Evolutionary conservation across 257 asterid species (phyloP), one percentile per base, ranked within the genome.

Genomic region (Schizonepeta tenuifolia): DNA sequence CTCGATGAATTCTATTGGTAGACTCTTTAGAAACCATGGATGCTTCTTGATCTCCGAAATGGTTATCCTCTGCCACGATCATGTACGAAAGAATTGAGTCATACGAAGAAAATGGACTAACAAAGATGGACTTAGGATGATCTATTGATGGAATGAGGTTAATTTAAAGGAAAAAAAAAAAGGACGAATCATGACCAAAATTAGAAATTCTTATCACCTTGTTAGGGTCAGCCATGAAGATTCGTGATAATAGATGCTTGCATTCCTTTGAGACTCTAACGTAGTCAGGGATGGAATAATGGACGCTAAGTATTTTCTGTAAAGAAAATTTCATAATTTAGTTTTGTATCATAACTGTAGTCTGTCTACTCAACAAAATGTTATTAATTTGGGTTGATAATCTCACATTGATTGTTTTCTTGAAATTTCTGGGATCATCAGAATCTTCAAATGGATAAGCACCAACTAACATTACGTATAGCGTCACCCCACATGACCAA

Each of bases 401-500:
- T 20, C 95, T 81, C 80, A 91, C 97, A 26, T 76, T 84, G 21
- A 91, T 87, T 14, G 96, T 89, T 78, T 89, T 89, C 86, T 75
- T 91, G 91, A 91, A 91, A 67, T 89, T 86, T 83, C 91, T 86
- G 67, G 96, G 97, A 82, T 91, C 97, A 18, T 84, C 86, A 21
- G 89, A 88, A 72, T 91, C 97, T 78, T 91, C 97, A 58, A 91
- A 91, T 0, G 97, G 96, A 85, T 91, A 91, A 72, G 88, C 96
- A 71, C 97, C 97, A 78, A 89, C 91, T 50, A 89, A 59, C 97
- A 91, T 91, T 46, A 91, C 97, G 72, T 89, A 91, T 41, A 91
- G 67, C 4, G 97, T 89, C 68, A 91, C 97, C 89, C 97, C 97
- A 84, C 96, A 87, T 28, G 96, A 91, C 96, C 97, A 91, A 84